Conservation (phyloP, 768 basidiomycete species). For the Tephrocybe sp. region DNA sequence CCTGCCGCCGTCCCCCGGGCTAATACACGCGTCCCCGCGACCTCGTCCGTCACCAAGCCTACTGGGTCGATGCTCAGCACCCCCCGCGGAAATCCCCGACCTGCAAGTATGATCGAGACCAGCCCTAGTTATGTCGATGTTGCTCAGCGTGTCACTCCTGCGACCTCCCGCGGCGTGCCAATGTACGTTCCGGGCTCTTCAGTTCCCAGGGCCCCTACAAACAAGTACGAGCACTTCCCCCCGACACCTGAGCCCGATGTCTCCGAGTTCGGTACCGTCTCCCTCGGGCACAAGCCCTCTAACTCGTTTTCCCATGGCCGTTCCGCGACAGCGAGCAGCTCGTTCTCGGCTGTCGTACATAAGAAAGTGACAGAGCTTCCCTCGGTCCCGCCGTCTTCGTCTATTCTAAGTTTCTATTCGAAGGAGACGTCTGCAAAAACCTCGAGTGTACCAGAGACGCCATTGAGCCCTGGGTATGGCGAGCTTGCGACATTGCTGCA, state of each 20-base stretch:
- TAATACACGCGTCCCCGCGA: background rate
- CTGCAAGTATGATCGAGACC: constrained; percentile 39
- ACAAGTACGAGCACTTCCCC: constrained; percentile 35
- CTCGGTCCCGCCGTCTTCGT: constrained; percentile 18
- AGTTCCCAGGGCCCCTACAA: constrained; percentile 17
- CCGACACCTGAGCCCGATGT: constrained; percentile 31
- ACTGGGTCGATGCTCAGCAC: constrained; percentile 1
- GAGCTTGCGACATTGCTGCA: constrained; percentile 57
- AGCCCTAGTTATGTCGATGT: constrained; percentile 34
- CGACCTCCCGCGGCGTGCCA: constrained; percentile 12
- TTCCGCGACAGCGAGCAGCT: constrained; percentile 18
- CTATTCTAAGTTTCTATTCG: constrained; percentile 16
- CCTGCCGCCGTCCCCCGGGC: background rate
- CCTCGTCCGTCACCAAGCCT: background rate
- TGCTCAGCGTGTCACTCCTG: constrained; percentile 10
- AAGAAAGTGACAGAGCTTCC: constrained; percentile 48
- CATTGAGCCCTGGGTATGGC: constrained; percentile 46
- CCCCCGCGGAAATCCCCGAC: constrained; percentile 20
- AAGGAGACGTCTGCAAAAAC: constrained; percentile 29
- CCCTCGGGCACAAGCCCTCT: constrained; percentile 21
- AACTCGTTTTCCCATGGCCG: constrained; percentile 23
- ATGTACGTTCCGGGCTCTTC: constrained; percentile 29
- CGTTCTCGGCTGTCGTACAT: constrained; percentile 61
- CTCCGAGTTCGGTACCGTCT: constrained; percentile 26
- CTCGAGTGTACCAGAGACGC: constrained; percentile 32